A percentile compares a stretch with the other conserved stretches of the same genome.
Evolutionary conservation across 176 grass and related monocot species (phyloP).

Genomic region (Eleusine coracana): DNA sequence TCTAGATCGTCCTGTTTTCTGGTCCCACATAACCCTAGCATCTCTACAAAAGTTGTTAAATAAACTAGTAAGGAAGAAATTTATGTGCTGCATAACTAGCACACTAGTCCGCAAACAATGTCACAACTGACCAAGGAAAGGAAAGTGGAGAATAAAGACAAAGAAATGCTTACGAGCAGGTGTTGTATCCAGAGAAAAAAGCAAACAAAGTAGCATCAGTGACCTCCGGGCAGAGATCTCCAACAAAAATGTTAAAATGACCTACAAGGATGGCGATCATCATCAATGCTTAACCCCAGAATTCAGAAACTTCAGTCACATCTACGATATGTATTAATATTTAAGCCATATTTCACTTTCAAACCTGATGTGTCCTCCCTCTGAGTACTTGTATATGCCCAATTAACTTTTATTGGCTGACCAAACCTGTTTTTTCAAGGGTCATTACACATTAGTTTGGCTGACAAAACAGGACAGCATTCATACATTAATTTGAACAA

Average conservation of each 20-base stretch:
- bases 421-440: conserved; percentile 66
- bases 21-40: conserved; percentile 99
- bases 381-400: conserved; percentile 95
- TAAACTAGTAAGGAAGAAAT: conserved; percentile 25
- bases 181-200: conserved; percentile 85
- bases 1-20: conserved; percentile 92
- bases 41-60: conserved; percentile 63
- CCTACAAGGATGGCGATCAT: conserved; percentile 46
- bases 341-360: conserved; percentile 30
- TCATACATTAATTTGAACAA: conserved; percentile 6
- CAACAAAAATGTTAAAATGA: conserved; percentile 98
- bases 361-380: conserved; percentile 99
- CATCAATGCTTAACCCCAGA: conserved; percentile 15
- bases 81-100: conserved; percentile 8
- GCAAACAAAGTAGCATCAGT: conserved; percentile 93
- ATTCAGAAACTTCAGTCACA: conserved; percentile 28
- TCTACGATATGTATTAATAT: conserved; percentile 19
- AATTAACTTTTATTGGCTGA: conserved; percentile 96
- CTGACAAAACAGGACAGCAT: neutral
- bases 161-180: conserved; percentile 74
- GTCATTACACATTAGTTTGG: conserved; percentile 18
- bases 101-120: neutral
- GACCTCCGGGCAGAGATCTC: conserved; percentile 95
- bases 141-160: neutral
- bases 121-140: neutral